Evolutionary conservation across 805 yeast species (phyloP).

Genomic region (Yarrowia alimentaria): DNA sequence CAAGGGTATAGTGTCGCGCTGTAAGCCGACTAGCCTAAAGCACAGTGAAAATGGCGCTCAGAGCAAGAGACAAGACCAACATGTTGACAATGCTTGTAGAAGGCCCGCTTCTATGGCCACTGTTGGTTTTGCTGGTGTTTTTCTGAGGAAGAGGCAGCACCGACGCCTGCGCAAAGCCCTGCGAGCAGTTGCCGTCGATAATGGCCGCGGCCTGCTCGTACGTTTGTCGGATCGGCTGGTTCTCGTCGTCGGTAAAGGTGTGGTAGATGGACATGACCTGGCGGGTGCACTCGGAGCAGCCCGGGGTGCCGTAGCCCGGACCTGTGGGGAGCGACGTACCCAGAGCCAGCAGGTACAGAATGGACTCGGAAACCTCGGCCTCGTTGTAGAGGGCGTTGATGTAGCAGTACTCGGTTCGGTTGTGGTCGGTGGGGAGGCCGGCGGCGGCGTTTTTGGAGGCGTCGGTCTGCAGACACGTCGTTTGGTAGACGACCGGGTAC

Average conservation of each 20-base stretch:
- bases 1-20: too few relatives aligned
- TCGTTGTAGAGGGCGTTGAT: slow-evolving; percentile 35
- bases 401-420: slow-evolving; percentile 35
- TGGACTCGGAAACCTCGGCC: slow-evolving; percentile 34
- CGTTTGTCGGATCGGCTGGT: slow-evolving; percentile 35
- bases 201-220: slow-evolving; percentile 36
- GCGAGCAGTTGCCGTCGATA: slow-evolving; percentile 33
- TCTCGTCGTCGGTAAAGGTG: slow-evolving; percentile 32
- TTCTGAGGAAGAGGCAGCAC: not conserved
- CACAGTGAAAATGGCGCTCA: slow-evolving; percentile 2
- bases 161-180: slow-evolving; percentile 22
- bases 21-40: too few relatives aligned
- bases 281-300: slow-evolving; percentile 36
- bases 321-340: slow-evolving; percentile 35
- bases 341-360: slow-evolving; percentile 37
- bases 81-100: not conserved
- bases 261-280: slow-evolving; percentile 35
- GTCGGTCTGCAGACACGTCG: slow-evolving; percentile 35
- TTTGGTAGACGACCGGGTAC: slow-evolving; percentile 34
- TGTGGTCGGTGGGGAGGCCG: not conserved
- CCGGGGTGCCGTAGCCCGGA: slow-evolving; percentile 28
- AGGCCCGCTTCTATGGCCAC: not conserved
- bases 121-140: slow-evolving; percentile 10
- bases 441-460: slow-evolving; percentile 15
- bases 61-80: not conserved